Percentiles rank a stretch among this genome's conserved stretches.
Conservation (phyloP, 2,329 filamentous ascomycete species). For the Penicillium sp. region DNA sequence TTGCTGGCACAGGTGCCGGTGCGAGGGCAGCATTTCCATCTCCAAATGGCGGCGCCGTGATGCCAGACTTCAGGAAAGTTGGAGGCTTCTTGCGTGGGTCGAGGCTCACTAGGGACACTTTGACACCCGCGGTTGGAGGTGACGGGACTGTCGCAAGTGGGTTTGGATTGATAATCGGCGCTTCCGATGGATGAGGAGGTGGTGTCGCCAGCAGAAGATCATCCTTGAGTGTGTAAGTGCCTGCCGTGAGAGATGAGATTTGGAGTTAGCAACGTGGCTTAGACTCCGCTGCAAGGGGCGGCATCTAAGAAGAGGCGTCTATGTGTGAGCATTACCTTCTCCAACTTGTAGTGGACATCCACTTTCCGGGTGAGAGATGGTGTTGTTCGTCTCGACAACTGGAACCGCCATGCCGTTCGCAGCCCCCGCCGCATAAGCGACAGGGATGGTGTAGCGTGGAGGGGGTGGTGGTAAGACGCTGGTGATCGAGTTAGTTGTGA, state of each 20-base stretch:
- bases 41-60: constrained; percentile 72
- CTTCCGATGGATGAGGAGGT: constrained; percentile 92
- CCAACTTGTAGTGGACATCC: constrained; percentile 92
- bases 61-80: constrained; percentile 50
- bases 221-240: constrained; percentile 88
- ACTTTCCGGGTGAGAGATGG: constrained; percentile 76
- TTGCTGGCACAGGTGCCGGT: constrained; percentile 61
- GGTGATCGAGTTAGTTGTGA: constrained; percentile 29
- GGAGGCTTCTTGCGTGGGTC: constrained; percentile 61
- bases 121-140: constrained; percentile 84
- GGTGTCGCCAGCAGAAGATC: constrained; percentile 91
- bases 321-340: constrained; percentile 68
- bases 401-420: constrained; percentile 71
- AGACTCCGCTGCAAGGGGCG: not conserved
- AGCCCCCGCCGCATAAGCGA: constrained; percentile 74
- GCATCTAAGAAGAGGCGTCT: not conserved
- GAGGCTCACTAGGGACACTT: constrained; percentile 76
- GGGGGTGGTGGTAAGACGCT: constrained; percentile 85
- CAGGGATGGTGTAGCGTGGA: constrained; percentile 77
- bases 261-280: constrained; percentile 26
- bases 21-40: constrained; percentile 80
- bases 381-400: constrained; percentile 94
- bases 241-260: constrained; percentile 54
- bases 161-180: constrained; percentile 84
- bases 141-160: constrained; percentile 84